phyloP scores from a whole-genome alignment of 345 rosid species.

The Nephelium lappaceum region DNA sequence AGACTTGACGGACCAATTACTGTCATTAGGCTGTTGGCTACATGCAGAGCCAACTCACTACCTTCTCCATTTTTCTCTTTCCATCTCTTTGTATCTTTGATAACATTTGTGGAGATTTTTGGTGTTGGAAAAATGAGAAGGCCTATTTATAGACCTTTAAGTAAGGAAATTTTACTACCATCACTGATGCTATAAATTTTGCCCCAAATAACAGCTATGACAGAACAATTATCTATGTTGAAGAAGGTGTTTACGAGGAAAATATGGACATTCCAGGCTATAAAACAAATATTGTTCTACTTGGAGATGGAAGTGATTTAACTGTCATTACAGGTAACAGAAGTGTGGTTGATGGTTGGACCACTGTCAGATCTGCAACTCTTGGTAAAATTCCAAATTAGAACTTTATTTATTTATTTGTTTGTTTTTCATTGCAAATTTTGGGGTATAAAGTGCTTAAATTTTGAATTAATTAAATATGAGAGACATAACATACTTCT shows the following conservation, averaged over 20 bases:
- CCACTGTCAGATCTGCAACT: conserved; percentile 95
- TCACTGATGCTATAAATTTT: conserved; percentile 63
- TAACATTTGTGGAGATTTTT: no score
- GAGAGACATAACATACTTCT: neutral
- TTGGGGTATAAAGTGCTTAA: no score
- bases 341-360: conserved; percentile 80
- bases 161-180: conserved; percentile 73
- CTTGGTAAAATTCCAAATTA: conserved; percentile 52
- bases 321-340: conserved; percentile 68
- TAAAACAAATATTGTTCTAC: conserved; percentile 70
- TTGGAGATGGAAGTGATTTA: conserved; percentile 72
- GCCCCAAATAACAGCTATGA: conserved; percentile 67
- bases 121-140: no score
- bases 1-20: no score
- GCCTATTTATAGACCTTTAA: no score
- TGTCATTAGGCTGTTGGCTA: no score
- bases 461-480: no score
- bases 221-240: conserved; percentile 55
- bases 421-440: no score
- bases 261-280: conserved; percentile 65
- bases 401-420: no score
- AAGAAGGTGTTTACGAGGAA: conserved; percentile 66
- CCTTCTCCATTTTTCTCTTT: no score
- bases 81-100: no score
- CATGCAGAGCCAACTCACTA: no score